Base-by-base conservation (phyloP, 768 basidiomycete genomes). In the Guyanaporus albipodus region DNA sequence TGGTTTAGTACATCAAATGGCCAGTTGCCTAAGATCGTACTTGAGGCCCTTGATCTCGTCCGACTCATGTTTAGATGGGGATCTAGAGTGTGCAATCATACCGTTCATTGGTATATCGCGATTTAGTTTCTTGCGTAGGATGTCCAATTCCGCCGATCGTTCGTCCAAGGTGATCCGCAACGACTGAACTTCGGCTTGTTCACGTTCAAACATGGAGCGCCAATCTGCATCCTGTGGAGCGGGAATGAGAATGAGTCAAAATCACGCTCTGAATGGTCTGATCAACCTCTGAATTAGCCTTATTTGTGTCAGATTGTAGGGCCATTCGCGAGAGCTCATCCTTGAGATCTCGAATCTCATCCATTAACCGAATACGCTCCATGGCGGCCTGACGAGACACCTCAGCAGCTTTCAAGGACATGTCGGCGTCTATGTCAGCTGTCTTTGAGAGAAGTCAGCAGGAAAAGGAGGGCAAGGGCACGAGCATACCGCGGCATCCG, bases 1-100 rank as follows among this genome's bases (percentile, higher is more conserved):
- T 17, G 17, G 39, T 15, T 50, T 37, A 60, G 32, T 42, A 43
- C 15, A 27, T 9, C n/a, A 32, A 34, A 24, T 11, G 22, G 18
- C n/a, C 12, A 29, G 33, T 27, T 32, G 24, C 38, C 8, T 39
- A 21, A 23, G 17, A 45, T 37, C 49, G 21, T 62, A 90, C 88
- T 93, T 93, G 32, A 94, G 76, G 8, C 91, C 91, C 11, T 76
- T 81, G 46, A 91, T 81, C 66, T 93, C 90, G 34, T 74, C 70
- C 6, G 70, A 60, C 53, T 86, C 83, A 18, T 79, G 67, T 57
- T 80, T 83, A 12, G 73, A 72, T 8, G 68, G 54, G 2, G 71
- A 66, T 33, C 61, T 65, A 5, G 67, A 52, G 24, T 38, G 37
- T 32, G 59, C 67, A 24, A 54, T 56, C 40, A 64, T 32, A 54